A percentile compares a stretch with the other conserved stretches of the same genome.
phyloP scores from a whole-genome alignment of 2,329 filamentous ascomycete genomes.

The Colletotrichum zoysiae region DNA sequence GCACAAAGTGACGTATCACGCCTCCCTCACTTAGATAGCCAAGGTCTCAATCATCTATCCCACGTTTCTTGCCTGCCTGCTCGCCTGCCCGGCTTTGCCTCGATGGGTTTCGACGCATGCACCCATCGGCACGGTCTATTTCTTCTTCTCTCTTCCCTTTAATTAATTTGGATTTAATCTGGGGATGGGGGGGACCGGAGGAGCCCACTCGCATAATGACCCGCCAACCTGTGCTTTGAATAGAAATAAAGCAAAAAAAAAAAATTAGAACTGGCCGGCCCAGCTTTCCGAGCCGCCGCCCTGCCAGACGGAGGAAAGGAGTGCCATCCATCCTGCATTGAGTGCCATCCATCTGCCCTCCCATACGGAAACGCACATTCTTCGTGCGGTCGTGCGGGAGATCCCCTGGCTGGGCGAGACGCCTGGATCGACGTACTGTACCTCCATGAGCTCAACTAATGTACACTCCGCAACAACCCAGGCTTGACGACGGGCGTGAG shows the following conservation, averaged over 20 bases:
- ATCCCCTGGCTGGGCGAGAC: constrained; percentile 12
- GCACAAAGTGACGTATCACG: constrained; percentile 35
- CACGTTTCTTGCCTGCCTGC: constrained; percentile 24
- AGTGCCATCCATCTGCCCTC: not conserved
- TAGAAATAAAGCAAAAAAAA: not conserved
- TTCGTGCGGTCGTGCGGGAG: constrained; percentile 29
- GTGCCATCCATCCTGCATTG: not conserved
- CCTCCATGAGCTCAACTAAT: constrained; percentile 26
- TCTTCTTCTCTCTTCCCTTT: not conserved
- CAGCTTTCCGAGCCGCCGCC: not conserved
- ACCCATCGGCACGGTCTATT: constrained; percentile 5
- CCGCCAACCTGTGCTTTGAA: constrained; percentile 34
- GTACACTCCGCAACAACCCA: not conserved
- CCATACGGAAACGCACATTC: constrained; percentile 10
- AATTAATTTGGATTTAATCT: not conserved
- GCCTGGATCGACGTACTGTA: not conserved
- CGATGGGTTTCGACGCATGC: constrained; percentile 15
- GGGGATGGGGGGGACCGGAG: not conserved
- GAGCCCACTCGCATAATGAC: constrained; percentile 14
- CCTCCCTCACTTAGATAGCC: constrained; percentile 22
- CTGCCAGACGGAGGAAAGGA: not conserved
- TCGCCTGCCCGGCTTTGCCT: not conserved
- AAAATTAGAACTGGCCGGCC: not conserved
- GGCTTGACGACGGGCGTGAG: constrained; percentile 3
- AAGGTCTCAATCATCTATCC: constrained; percentile 32